Conservation (phyloP, 805 yeast species). For the Debaryomyces maramus region DNA sequence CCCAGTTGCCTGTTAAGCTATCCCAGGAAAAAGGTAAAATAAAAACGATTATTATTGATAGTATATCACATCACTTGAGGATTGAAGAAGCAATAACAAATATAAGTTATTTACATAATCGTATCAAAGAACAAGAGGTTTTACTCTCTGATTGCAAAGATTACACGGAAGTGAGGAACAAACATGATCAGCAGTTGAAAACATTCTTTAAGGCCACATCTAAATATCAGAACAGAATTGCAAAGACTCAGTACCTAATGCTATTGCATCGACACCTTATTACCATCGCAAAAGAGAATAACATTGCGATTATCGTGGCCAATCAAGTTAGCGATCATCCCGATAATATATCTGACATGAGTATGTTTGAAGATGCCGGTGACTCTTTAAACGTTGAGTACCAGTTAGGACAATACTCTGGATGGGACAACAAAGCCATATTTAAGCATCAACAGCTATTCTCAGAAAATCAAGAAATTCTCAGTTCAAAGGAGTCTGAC, state of each 20-base stretch:
- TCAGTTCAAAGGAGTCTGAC: conserved; percentile 8
- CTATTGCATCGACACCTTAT: conserved; percentile 49
- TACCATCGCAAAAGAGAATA: conserved; percentile 44
- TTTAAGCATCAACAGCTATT: conserved; percentile 10
- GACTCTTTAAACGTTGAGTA: conserved; percentile 50
- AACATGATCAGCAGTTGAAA: conserved; percentile 19
- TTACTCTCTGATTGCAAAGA: conserved; percentile 11
- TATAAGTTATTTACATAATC: conserved; percentile 32
- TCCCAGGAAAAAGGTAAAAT: conserved; percentile 31
- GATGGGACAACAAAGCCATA: conserved; percentile 61
- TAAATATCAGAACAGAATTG: conserved; percentile 31
- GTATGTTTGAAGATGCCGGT: conserved; percentile 14
- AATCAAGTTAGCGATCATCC: conserved; percentile 79
- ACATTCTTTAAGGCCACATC: conserved; percentile 20
- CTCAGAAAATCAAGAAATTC: not conserved
- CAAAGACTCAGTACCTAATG: conserved; percentile 43
- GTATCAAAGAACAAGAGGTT: conserved; percentile 19
- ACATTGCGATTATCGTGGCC: conserved; percentile 65
- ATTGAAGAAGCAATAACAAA: conserved; percentile 48
- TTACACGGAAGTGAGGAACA: conserved; percentile 13
- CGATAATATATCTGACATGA: conserved; percentile 11
- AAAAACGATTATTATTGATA: conserved; percentile 70
- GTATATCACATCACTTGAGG: conserved; percentile 79
- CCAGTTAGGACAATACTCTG: conserved; percentile 71
- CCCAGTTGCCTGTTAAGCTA: conserved; percentile 62